Conservation (phyloP, 2,329 filamentous ascomycete species). For the Fusarium protoensiforme region DNA sequence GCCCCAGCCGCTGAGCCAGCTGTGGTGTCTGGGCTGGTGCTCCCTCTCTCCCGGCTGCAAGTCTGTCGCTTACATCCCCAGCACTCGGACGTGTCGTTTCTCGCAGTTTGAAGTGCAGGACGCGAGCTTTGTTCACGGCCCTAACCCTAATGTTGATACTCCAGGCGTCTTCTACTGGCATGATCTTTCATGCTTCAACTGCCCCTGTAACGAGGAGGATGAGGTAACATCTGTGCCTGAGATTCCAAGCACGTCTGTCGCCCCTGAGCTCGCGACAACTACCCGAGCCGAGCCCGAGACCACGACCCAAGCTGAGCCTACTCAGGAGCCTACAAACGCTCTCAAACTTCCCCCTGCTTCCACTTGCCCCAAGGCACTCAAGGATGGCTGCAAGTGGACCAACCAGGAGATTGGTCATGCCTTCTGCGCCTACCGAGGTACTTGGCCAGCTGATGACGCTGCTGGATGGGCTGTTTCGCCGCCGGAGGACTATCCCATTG, state of each 20-base stretch:
- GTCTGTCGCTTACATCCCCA: neutral
- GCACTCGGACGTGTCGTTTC: neutral
- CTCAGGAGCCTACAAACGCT: neutral
- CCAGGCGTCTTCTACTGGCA: neutral
- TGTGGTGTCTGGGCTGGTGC: conserved; percentile 3
- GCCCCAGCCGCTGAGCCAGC: neutral
- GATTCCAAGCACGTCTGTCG: neutral
- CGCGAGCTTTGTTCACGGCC: neutral
- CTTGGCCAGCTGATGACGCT: neutral
- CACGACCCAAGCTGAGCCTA: neutral
- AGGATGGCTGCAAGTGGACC: neutral
- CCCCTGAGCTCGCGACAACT: neutral
- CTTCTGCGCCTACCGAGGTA: neutral
- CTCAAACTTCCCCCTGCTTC: neutral
- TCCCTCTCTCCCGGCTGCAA: neutral
- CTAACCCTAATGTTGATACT: neutral
- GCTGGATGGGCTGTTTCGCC: neutral
- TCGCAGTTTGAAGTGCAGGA: neutral
- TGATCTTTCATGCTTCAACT: conserved; percentile 3
- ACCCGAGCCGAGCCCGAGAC: neutral
- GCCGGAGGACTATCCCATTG: neutral
- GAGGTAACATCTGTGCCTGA: neutral
- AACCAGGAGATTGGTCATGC: neutral
- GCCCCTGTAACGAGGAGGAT: neutral
- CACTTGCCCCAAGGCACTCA: neutral